Conservation (phyloP, 805 yeast species). For the Maudiozyma barnettii region DNA sequence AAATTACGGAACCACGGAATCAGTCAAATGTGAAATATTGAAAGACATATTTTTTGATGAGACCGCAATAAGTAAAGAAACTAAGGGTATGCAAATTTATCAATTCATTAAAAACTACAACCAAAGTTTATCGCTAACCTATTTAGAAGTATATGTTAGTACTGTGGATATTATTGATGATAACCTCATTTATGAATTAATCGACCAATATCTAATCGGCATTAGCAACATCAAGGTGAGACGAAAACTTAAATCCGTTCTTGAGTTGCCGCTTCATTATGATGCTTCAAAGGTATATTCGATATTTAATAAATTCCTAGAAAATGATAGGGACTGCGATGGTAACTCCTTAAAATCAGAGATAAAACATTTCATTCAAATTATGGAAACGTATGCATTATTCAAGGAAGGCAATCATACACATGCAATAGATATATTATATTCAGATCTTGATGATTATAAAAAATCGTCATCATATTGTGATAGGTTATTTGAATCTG, state of each 20-base stretch:
- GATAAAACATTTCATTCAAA: conserved; percentile 7
- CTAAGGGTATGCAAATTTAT: conserved; percentile 45
- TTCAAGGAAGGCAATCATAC: conserved; percentile 51
- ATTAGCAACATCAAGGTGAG: conserved; percentile 16
- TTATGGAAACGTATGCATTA: conserved; percentile 43
- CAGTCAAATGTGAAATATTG: conserved; percentile 25
- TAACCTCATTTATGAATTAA: conserved; percentile 36
- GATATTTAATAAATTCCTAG: conserved; percentile 7
- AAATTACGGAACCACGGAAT: conserved; percentile 27
- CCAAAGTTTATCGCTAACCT: conserved; percentile 31
- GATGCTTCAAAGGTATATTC: conserved; percentile 32
- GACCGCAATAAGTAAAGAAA: conserved; percentile 47
- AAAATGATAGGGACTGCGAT: conserved; percentile 1
- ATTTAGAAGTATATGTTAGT: conserved; percentile 42
- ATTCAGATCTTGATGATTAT: conserved; percentile 47
- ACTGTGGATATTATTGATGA: conserved; percentile 32
- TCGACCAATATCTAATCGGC: conserved; percentile 35
- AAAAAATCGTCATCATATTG: conserved; percentile 55
- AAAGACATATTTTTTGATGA: conserved; percentile 55
- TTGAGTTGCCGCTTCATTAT: conserved; percentile 29
- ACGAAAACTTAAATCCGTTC: conserved; percentile 29
- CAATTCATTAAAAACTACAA: conserved; percentile 36
- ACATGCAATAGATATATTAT: conserved; percentile 52
- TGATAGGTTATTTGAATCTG: conserved; percentile 34
- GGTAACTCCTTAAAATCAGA: conserved; percentile 1